Evolutionary conservation across 495 filamentous ascomycete genomes (phyloP).

Genomic region (Neurospora sp.): DNA sequence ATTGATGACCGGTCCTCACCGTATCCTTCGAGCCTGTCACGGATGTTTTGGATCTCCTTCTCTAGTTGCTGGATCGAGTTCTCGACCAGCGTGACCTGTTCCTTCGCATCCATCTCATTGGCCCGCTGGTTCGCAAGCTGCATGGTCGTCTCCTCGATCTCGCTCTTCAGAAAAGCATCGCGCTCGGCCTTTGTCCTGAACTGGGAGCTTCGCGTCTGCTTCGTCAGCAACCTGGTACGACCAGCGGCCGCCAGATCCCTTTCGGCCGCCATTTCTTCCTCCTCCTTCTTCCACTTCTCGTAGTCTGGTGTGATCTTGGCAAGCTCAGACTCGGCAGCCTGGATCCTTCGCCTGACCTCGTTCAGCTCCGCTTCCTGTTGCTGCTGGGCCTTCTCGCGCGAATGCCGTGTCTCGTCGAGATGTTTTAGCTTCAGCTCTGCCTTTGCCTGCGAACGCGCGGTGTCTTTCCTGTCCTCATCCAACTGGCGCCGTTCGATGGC

Average conservation of each 20-base stretch:
- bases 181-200: constrained; percentile 84
- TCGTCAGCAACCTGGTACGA: constrained; percentile 76
- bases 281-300: constrained; percentile 60
- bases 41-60: constrained; percentile 57
- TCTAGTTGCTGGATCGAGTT: constrained; percentile 61
- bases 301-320: constrained; percentile 63
- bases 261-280: constrained; percentile 55
- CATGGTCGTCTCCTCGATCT: constrained; percentile 71
- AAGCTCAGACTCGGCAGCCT: constrained; percentile 66
- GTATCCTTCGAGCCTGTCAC: constrained; percentile 67
- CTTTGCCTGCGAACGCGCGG: constrained; percentile 66
- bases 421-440: constrained; percentile 76
- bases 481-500: constrained; percentile 80
- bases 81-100: constrained; percentile 73
- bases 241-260: constrained; percentile 67
- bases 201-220: constrained; percentile 82
- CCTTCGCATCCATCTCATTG: constrained; percentile 69
- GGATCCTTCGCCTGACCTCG: constrained; percentile 64
- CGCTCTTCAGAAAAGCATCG: constrained; percentile 69
- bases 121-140: constrained; percentile 69
- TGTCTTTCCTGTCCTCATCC: constrained; percentile 80
- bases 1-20: constrained; percentile 61
- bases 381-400: constrained; percentile 58
- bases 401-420: constrained; percentile 67
- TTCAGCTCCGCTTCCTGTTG: constrained; percentile 66